Evolutionary conservation across 306 rosid species (phyloP), one percentile per base, ranked within the genome.

Genomic region (Mimosa pudica): DNA sequence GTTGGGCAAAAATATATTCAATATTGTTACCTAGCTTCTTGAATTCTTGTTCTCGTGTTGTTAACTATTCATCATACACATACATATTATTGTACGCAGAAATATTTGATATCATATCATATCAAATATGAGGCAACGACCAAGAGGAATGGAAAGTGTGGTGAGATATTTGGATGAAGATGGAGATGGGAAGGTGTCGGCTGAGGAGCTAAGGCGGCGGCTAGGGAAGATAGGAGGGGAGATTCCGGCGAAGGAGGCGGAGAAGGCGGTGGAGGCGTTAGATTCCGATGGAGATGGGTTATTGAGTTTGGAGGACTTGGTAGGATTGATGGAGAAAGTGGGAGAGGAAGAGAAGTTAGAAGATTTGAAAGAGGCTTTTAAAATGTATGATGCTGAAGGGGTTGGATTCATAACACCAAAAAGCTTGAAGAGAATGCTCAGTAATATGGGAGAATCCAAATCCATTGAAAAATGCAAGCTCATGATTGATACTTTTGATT

Each of bases 261-360:
- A 94, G 30, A 76, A 66, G 66, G 94, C 81, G 8, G 86, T 92
- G 20, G 87, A 83, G 77, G 74, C 79, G 10, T 70, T 92, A 77
- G 98, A 94, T 81, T 89, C 92, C 0, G 97, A 94, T 45, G 97
- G 97, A 6, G 98, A 92, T 38, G 98, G 97, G 10, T 58, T 90
- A 75, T 78, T 94, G 72, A 83, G 84, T 35, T 81, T 86, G 84
- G 88, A 89, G 45, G 98, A 94, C 71, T 66, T 94, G 4, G 45
- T 85, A 12, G 70, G 77, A 33, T 36, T 92, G 24, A 76, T 89
- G 92, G 92, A 90, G 3, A 67, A 14, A 2, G 92, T 82, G 0
- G 90, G 85, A 65, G 95, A 92, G 81, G 94, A 94, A 38, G 90
- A 89, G 75, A 92, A 85, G 84, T 44, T 87, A 82, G 86, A 79